phyloP scores from a whole-genome alignment of 352 stramenopile species.

The Pythium grandisporangium region DNA sequence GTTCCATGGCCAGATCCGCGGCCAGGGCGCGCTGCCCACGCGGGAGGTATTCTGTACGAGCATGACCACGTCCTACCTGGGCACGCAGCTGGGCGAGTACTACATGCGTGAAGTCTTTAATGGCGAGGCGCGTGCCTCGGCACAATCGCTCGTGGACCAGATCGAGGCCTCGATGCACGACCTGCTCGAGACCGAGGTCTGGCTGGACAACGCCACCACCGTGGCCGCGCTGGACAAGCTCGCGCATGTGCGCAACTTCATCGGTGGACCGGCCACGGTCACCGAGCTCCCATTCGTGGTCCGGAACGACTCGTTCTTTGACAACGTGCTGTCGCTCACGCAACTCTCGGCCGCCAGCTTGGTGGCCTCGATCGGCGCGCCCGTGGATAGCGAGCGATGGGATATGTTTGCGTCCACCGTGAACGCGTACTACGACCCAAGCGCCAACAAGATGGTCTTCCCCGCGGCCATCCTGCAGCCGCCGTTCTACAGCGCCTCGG shows the following conservation, averaged over 20 bases:
- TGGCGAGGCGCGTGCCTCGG: constrained; percentile 54
- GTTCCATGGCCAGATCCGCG: constrained; percentile 34
- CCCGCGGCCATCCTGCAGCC: constrained; percentile 90
- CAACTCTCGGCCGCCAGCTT: constrained; percentile 16
- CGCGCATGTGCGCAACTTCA: constrained; percentile 71
- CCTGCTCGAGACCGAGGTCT: constrained; percentile 78
- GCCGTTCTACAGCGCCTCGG: constrained; percentile 58
- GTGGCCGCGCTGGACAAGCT: constrained; percentile 85
- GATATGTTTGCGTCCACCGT: constrained; percentile 90
- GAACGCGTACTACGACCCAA: constrained; percentile 79
- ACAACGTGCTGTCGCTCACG: constrained; percentile 38
- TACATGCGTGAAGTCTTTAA: constrained; percentile 89
- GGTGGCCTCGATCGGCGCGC: constrained; percentile 25
- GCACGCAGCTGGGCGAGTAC: constrained; percentile 82
- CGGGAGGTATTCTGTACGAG: constrained; percentile 51
- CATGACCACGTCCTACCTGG: constrained; percentile 72
- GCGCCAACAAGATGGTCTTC: constrained; percentile 89
- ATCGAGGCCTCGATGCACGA: constrained; percentile 79
- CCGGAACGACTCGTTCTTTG: constrained; percentile 33
- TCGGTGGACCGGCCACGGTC: constrained; percentile 41
- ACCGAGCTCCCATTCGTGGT: constrained; percentile 43
- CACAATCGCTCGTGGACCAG: constrained; percentile 73
- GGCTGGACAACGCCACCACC: constrained; percentile 83
- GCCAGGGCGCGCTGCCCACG: constrained; percentile 15
- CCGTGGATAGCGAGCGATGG: constrained; percentile 51